These are phyloP conservation scores for Neostapfia colusana DNA, from an alignment of 176 grass and related monocot genomes.

Conservation along the genomic window DNA sequence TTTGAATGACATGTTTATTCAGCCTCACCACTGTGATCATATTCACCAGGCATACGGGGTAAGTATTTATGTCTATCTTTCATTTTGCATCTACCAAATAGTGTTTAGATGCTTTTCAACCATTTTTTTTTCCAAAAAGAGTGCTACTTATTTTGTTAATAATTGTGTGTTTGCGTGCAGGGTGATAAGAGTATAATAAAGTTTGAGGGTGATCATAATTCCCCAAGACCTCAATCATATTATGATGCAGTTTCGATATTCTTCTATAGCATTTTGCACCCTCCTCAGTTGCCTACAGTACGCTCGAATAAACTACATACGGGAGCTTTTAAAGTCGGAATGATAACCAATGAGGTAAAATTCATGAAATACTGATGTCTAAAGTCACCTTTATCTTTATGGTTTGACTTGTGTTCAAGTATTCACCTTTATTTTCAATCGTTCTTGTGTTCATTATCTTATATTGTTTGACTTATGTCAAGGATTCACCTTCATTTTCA, in stretches of 20 bases:
- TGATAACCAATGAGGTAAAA: conserved; percentile 69
- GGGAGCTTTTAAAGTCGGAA: conserved; percentile 60
- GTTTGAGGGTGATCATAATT: conserved; percentile 97
- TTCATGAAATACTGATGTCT: not conserved
- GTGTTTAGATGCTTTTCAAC: not conserved
- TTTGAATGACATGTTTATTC: conserved; percentile 90
- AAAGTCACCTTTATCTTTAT: not conserved
- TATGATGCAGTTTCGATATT: conserved; percentile 97
- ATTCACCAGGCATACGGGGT: conserved; percentile 91
- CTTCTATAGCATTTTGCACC: conserved; percentile 77
- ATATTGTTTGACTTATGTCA: conserved; percentile 20
- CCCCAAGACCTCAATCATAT: conserved; percentile 85
- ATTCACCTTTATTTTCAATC: no score
- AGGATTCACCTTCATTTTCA: conserved; percentile 2
- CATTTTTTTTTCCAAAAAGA: not conserved
- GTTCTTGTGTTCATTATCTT: not conserved
- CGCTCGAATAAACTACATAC: conserved; percentile 63
- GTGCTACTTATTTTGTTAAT: conserved; percentile 21
- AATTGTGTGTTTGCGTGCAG: conserved; percentile 47
- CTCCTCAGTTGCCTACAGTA: conserved; percentile 68
- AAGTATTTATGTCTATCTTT: conserved; percentile 41
- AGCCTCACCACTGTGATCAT: conserved; percentile 77
- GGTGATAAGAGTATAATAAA: conserved; percentile 88
- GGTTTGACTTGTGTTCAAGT: no score
- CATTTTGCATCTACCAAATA: not conserved